These are phyloP conservation scores for Malassezia dermatis DNA, from an alignment of 1,284 basidiomycete genomes.

Conservation along the genomic window DNA sequence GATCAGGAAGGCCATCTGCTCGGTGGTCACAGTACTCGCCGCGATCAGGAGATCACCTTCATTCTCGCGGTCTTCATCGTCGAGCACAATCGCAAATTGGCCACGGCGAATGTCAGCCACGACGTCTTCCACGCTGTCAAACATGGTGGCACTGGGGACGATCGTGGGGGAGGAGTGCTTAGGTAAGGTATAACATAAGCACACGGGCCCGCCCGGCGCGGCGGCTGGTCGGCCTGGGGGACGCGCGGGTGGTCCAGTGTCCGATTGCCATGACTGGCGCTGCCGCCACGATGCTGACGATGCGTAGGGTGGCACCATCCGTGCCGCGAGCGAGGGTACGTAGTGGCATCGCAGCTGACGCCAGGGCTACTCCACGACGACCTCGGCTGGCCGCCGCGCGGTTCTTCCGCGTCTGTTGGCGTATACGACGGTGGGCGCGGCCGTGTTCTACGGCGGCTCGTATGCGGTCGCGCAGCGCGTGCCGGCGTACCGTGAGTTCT, in stretches of 20 bases:
- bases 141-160: slow-evolving; percentile 15
- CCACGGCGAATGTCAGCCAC: slow-evolving; percentile 28
- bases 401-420: slow-evolving; percentile 25
- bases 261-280: slow-evolving; percentile 6
- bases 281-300: slow-evolving; percentile 11
- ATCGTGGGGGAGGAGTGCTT: neutral
- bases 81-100: slow-evolving; percentile 44
- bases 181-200: slow-evolving; percentile 1
- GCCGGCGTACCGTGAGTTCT: slow-evolving; percentile 58
- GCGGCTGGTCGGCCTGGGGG: neutral
- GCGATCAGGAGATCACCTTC: slow-evolving; percentile 46
- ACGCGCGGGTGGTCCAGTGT: slow-evolving; percentile 1
- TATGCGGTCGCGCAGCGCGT: slow-evolving; percentile 35
- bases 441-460: slow-evolving; percentile 41
- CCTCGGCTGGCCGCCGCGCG: slow-evolving; percentile 11
- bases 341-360: neutral
- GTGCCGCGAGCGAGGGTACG: neutral
- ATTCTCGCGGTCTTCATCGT: slow-evolving; percentile 46
- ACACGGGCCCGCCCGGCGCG: slow-evolving; percentile 3
- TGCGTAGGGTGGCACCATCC: neutral
- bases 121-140: slow-evolving; percentile 33
- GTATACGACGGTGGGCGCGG: slow-evolving; percentile 24
- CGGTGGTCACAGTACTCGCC: slow-evolving; percentile 58
- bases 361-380: neutral
- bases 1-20: slow-evolving; percentile 99